Conservation (phyloP, 176 grass and related monocot species). For the Avena eriantha region DNA sequence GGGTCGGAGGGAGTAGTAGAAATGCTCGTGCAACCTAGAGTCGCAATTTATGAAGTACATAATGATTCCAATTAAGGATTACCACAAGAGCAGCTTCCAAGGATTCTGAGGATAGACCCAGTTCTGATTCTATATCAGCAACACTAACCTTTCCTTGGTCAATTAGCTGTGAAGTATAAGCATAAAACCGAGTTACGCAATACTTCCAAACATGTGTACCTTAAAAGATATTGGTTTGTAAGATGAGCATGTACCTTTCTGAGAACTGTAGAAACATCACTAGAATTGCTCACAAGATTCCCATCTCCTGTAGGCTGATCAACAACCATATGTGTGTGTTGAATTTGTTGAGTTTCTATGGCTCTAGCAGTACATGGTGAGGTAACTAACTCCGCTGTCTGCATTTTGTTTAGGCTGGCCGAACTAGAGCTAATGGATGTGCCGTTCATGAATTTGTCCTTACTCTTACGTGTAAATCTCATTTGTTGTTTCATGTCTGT, state of each 20-base stretch:
- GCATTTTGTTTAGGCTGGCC: slow-evolving; percentile 52
- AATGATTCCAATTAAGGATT: slow-evolving; percentile 54
- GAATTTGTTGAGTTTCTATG: slow-evolving; percentile 45
- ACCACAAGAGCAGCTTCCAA: slow-evolving; percentile 80
- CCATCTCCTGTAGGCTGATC: slow-evolving; percentile 44
- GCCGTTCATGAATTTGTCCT: slow-evolving; percentile 53
- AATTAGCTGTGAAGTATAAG: slow-evolving; percentile 67
- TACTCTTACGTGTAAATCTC: slow-evolving; percentile 77
- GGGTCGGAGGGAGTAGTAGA: neutral
- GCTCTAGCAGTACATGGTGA: slow-evolving; percentile 42
- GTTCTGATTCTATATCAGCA: slow-evolving; percentile 73
- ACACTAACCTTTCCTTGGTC: slow-evolving; percentile 74
- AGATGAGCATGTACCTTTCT: slow-evolving; percentile 68
- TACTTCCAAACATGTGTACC: neutral
- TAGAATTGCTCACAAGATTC: slow-evolving; percentile 50
- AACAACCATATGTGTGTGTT: slow-evolving; percentile 46
- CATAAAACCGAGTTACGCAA: slow-evolving; percentile 42
- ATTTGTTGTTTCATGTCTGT: slow-evolving; percentile 66
- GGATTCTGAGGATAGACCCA: slow-evolving; percentile 71
- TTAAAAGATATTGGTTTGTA: slow-evolving; percentile 28
- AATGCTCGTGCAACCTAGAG: neutral
- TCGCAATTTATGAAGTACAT: slow-evolving; percentile 19
- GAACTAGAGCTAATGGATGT: slow-evolving; percentile 41
- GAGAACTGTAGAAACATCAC: slow-evolving; percentile 65
- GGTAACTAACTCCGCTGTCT: slow-evolving; percentile 41